Evolutionary conservation across 108 stramenopile genomes (phyloP).

Genomic region (Nannochloropsis gaditana): DNA sequence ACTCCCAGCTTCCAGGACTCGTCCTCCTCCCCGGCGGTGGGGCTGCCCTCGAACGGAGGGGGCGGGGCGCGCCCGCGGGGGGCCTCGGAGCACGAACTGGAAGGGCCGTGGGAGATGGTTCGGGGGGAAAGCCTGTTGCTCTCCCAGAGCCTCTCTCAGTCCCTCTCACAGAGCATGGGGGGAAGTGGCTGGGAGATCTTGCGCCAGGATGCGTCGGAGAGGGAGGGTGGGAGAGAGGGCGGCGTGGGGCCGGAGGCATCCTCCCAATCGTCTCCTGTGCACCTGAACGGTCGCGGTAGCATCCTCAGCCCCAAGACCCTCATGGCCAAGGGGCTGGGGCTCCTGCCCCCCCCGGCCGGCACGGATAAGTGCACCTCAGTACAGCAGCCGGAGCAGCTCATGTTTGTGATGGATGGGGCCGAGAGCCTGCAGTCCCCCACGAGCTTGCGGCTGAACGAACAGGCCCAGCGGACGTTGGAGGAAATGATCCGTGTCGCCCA

Average conservation of each 20-base stretch:
- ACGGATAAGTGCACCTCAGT: neutral
- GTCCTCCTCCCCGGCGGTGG: constrained; percentile 20
- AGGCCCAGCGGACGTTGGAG: neutral
- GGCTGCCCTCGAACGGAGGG: neutral
- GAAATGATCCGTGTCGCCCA: neutral
- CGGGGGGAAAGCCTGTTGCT: neutral
- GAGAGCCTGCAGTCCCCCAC: neutral
- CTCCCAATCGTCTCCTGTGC: neutral
- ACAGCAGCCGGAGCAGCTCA: neutral
- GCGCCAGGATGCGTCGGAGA: neutral
- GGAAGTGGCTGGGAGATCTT: neutral
- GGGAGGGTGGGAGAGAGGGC: neutral
- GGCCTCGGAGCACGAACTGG: neutral
- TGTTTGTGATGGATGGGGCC: no score
- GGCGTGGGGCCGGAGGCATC: neutral
- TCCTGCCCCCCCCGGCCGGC: neutral
- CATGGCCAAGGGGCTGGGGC: neutral
- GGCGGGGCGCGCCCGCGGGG: neutral
- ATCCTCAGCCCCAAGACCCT: neutral
- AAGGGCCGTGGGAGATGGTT: neutral
- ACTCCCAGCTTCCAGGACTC: neutral
- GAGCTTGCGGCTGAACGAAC: neutral
- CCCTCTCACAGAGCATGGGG: neutral
- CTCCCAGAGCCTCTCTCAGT: neutral
- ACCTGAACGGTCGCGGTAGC: neutral